Evolutionary conservation across 805 yeast genomes (phyloP).

Genomic region (Candida odintsovae): DNA sequence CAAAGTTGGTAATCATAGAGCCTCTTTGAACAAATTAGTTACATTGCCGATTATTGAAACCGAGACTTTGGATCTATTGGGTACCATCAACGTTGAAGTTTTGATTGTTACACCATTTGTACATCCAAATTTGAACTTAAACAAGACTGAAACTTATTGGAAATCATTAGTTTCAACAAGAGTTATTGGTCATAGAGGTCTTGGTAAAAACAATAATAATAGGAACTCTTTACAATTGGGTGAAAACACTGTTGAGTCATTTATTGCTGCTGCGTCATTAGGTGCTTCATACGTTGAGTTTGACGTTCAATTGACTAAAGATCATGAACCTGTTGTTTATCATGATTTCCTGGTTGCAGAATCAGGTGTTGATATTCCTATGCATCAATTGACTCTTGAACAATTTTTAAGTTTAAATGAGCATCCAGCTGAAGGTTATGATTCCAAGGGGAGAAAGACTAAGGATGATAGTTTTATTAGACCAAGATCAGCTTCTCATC

Average conservation of each 20-base stretch:
- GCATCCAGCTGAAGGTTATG: constrained; percentile 12
- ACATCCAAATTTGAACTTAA: constrained; percentile 63
- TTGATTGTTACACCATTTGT: constrained; percentile 65
- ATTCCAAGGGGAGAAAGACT: not conserved
- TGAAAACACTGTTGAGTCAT: constrained; percentile 91
- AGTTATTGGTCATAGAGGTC: constrained; percentile 93
- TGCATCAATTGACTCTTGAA: constrained; percentile 87
- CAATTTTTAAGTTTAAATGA: constrained; percentile 64
- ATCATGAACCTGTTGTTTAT: constrained; percentile 84
- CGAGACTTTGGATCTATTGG: constrained; percentile 67
- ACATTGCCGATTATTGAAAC: constrained; percentile 75
- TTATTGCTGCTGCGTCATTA: constrained; percentile 91
- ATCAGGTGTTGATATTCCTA: constrained; percentile 92
- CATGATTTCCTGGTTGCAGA: constrained; percentile 95
- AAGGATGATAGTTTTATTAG: constrained; percentile 27
- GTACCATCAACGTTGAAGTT: constrained; percentile 71
- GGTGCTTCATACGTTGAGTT: constrained; percentile 97
- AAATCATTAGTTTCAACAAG: constrained; percentile 81
- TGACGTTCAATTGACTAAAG: constrained; percentile 93
- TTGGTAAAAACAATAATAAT: constrained; percentile 76
- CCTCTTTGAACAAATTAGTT: constrained; percentile 59
- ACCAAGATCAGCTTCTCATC: constrained; percentile 22
- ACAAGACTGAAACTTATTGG: constrained; percentile 80
- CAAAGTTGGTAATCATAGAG: constrained; percentile 58
- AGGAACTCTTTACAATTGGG: constrained; percentile 84